A percentile compares a stretch with the other conserved stretches of the same genome.
phyloP scores from a whole-genome alignment of 1,284 basidiomycete genomes.

The Irpex sp. region DNA sequence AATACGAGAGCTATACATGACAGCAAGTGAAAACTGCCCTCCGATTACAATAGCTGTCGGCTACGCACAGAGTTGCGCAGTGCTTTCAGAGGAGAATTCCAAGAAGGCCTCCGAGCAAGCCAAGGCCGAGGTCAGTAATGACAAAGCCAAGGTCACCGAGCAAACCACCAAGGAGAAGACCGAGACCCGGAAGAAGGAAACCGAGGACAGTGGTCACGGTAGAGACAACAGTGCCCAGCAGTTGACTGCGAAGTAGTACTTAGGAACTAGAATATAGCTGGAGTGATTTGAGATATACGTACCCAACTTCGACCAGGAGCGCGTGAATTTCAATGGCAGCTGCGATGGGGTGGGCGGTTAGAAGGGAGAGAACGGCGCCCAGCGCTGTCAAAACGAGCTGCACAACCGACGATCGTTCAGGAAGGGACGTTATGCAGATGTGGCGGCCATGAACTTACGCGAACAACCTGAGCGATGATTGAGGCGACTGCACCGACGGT shows the following conservation, averaged over 20 bases:
- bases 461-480: constrained; percentile 26
- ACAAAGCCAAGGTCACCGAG: constrained; percentile 13
- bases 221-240: constrained; percentile 18
- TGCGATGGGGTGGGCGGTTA: constrained; percentile 17
- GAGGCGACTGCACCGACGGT: constrained; percentile 1
- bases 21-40: too few species aligned
- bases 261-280: neutral
- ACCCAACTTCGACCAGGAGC: constrained; percentile 25
- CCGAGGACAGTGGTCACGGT: constrained; percentile 28
- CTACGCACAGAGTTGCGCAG: too few species aligned
- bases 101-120: constrained; percentile 18
- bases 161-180: constrained; percentile 17
- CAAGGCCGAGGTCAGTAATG: constrained; percentile 20
- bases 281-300: neutral
- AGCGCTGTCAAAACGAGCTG: constrained; percentile 33
- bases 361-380: constrained; percentile 31
- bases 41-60: too few species aligned
- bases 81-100: constrained; percentile 14
- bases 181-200: constrained; percentile 15
- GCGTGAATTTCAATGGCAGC: constrained; percentile 21
- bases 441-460: constrained; percentile 13
- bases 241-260: neutral
- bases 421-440: neutral
- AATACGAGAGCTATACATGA: too few species aligned
- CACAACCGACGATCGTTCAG: constrained; percentile 8